Percentiles rank a stretch among this genome's conserved stretches.
These are phyloP conservation scores for Colletotrichum sp. DNA, from an alignment of 2,329 filamentous ascomycete genomes.

Conservation along the genomic window DNA sequence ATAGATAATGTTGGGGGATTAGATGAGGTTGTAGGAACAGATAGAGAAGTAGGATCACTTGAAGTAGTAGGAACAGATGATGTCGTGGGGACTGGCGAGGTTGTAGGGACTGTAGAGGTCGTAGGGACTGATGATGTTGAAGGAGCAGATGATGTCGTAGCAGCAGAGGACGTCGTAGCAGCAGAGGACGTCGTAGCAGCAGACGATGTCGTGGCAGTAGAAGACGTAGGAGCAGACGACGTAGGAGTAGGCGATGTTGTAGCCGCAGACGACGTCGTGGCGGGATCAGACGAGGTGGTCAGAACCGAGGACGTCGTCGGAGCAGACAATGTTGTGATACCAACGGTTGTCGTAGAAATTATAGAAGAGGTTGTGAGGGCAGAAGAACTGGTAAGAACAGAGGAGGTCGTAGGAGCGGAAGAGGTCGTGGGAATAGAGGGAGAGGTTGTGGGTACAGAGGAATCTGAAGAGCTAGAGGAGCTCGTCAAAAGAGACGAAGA, in stretches of 20 bases:
- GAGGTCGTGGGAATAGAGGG: background rate
- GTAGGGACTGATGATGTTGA: background rate
- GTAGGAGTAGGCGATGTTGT: background rate
- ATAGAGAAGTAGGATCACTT: background rate
- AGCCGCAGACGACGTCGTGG: background rate
- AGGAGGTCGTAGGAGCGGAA: background rate
- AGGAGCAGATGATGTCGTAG: background rate
- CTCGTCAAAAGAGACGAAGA: background rate
- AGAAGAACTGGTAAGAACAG: background rate
- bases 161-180: no score
- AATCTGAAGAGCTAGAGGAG: background rate
- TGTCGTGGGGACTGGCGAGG: background rate
- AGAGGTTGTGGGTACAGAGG: background rate
- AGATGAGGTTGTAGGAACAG: background rate
- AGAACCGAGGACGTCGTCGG: background rate
- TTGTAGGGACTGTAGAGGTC: background rate
- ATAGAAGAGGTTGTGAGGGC: background rate
- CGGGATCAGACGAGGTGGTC: background rate
- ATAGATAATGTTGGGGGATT: background rate
- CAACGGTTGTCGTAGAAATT: background rate
- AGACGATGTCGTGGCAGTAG: background rate
- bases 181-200: rapidly evolving
- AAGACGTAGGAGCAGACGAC: no score
- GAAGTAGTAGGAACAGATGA: background rate
- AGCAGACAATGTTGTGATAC: background rate